Evolutionary conservation across 2,329 filamentous ascomycete species (phyloP).

Genomic region (Ceratocystis albifundus): DNA sequence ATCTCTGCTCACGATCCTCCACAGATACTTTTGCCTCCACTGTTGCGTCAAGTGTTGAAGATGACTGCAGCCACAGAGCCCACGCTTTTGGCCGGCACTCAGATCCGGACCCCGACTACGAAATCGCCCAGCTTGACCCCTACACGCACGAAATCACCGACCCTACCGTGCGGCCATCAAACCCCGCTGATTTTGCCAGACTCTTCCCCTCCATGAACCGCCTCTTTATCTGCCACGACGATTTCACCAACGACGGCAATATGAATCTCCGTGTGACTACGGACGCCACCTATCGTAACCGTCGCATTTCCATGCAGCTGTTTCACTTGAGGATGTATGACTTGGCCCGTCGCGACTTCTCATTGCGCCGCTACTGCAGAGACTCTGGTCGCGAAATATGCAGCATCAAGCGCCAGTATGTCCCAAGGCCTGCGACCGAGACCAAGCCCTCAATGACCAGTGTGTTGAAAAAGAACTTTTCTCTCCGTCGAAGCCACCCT

Average conservation of each 20-base stretch:
- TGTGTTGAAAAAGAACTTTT: conserved; percentile 14
- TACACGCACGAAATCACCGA: conserved; percentile 53
- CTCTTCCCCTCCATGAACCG: conserved; percentile 78
- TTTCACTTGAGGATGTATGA: conserved; percentile 96
- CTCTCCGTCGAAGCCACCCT: conserved; percentile 16
- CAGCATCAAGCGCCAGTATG: conserved; percentile 65
- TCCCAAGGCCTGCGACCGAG: conserved; percentile 23
- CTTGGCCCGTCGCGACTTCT: conserved; percentile 74
- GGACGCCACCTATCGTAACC: conserved; percentile 47
- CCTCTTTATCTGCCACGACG: conserved; percentile 77
- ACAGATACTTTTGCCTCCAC: conserved; percentile 73
- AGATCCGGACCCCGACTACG: conserved; percentile 27
- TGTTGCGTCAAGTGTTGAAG: conserved; percentile 49
- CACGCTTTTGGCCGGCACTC: background rate
- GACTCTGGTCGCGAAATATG: conserved; percentile 90
- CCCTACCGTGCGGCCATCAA: conserved; percentile 60
- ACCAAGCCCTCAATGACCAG: conserved; percentile 20
- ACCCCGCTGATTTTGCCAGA: conserved; percentile 67
- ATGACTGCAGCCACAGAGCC: conserved; percentile 26
- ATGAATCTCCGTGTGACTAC: conserved; percentile 92
- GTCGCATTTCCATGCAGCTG: conserved; percentile 59
- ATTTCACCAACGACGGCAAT: conserved; percentile 81
- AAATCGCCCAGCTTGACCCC: conserved; percentile 44
- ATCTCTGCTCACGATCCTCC: conserved; percentile 46
- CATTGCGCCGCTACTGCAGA: conserved; percentile 78